These are phyloP conservation scores for Lasiosphaeriaceae sp. DNA, from an alignment of 495 filamentous ascomycete genomes.

Conservation along the genomic window DNA sequence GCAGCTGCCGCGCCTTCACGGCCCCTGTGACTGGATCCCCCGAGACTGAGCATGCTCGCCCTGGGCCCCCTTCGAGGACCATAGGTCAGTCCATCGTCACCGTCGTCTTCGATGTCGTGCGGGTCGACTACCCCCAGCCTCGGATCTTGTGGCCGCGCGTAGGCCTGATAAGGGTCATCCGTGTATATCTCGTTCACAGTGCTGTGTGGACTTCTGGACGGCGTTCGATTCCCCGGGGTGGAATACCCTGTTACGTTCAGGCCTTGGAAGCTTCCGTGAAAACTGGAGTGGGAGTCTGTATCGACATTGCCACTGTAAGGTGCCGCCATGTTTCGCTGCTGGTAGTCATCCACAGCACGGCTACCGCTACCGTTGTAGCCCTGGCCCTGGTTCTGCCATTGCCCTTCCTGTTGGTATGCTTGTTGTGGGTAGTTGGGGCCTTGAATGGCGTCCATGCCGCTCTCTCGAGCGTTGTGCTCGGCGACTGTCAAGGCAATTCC, in stretches of 20 bases:
- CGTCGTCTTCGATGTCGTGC: slow-evolving; percentile 77
- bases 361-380: slow-evolving; percentile 10
- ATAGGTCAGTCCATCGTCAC: slow-evolving; percentile 71
- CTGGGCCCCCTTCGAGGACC: slow-evolving; percentile 30
- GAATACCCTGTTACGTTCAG: slow-evolving; percentile 9
- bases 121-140: slow-evolving; percentile 63
- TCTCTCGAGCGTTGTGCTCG: slow-evolving; percentile 66
- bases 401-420: slow-evolving; percentile 30
- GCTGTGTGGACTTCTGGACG: slow-evolving; percentile 25
- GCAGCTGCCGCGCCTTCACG: slow-evolving; percentile 24
- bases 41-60: slow-evolving; percentile 53
- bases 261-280: slow-evolving; percentile 17
- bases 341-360: slow-evolving; percentile 15
- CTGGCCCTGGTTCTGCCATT: slow-evolving; percentile 31
- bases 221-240: slow-evolving; percentile 23
- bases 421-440: slow-evolving; percentile 42
- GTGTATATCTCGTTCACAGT: slow-evolving; percentile 28
- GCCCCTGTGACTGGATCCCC: slow-evolving; percentile 33
- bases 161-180: slow-evolving; percentile 49
- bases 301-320: slow-evolving; percentile 10
- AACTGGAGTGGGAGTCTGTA: slow-evolving; percentile 16
- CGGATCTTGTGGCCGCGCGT: slow-evolving; percentile 56
- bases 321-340: slow-evolving; percentile 11
- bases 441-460: slow-evolving; percentile 65
- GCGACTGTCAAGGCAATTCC: slow-evolving; percentile 73